Conservation (phyloP, 768 basidiomycete genomes). For the Plicaturopsis crispa region DNA sequence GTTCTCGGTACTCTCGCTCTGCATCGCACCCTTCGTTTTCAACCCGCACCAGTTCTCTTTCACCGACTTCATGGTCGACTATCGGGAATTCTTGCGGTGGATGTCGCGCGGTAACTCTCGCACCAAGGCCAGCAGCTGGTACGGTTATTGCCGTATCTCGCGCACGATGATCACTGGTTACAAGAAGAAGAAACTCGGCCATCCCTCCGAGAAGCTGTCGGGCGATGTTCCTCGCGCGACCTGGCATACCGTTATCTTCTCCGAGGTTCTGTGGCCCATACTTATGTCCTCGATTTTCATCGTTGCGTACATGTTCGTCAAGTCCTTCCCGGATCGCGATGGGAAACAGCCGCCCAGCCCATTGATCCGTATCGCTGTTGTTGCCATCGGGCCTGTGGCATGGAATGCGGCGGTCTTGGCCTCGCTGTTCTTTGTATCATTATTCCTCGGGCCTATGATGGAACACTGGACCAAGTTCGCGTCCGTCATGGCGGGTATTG, state of each 20-base stretch:
- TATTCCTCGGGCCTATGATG: constrained; percentile 89
- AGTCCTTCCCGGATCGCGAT: constrained; percentile 68
- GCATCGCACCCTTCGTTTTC: constrained; percentile 96
- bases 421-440: constrained; percentile 81
- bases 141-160: constrained; percentile 96
- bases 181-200: constrained; percentile 98
- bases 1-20: constrained; percentile 91
- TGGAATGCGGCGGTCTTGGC: constrained; percentile 91
- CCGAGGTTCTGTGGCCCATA: constrained; percentile 80
- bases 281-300: constrained; percentile 70
- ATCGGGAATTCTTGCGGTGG: constrained; percentile 97
- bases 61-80: constrained; percentile 97
- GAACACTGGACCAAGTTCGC: constrained; percentile 82
- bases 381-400: constrained; percentile 88
- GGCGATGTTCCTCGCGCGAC: constrained; percentile 88
- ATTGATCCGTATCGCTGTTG: constrained; percentile 80
- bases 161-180: constrained; percentile 97
- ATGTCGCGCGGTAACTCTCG: constrained; percentile 98
- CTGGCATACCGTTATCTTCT: constrained; percentile 78
- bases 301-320: constrained; percentile 87
- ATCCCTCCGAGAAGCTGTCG: constrained; percentile 95
- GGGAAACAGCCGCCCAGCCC: constrained; percentile 73
- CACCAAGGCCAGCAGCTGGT: constrained; percentile 97
- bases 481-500: constrained; percentile 86
- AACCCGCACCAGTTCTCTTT: constrained; percentile 99